Percentiles rank a stretch among this genome's conserved stretches.
Conservation (phyloP, 2,329 filamentous ascomycete genomes). For the Hypocrella siamensis region DNA sequence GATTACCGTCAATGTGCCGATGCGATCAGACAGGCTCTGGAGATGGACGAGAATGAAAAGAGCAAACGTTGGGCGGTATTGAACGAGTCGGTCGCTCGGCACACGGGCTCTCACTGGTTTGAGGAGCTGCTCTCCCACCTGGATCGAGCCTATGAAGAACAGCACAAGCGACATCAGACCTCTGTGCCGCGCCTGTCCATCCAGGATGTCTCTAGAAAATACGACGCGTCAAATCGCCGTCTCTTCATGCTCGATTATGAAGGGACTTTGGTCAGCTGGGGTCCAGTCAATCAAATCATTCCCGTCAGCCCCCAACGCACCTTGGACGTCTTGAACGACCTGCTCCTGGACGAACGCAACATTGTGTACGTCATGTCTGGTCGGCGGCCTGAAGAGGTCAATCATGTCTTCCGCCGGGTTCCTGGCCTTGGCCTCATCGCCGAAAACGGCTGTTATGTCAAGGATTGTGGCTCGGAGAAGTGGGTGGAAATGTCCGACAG, state of each 20-base stretch:
- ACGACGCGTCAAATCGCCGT: constrained; percentile 48
- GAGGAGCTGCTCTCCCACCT: constrained; percentile 58
- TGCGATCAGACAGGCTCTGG: constrained; percentile 68
- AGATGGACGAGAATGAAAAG: constrained; percentile 66
- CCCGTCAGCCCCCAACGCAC: constrained; percentile 72
- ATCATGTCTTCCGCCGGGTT: constrained; percentile 70
- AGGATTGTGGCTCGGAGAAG: constrained; percentile 46
- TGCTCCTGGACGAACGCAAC: constrained; percentile 67
- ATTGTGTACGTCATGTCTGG: constrained; percentile 90
- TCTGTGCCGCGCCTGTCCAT: constrained; percentile 75
- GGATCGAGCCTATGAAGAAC: constrained; percentile 64
- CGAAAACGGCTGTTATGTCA: constrained; percentile 87
- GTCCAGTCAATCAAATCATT: constrained; percentile 70
- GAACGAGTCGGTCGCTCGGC: constrained; percentile 56
- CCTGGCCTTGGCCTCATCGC: constrained; percentile 79
- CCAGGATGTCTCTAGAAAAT: constrained; percentile 45
- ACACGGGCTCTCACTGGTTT: constrained; percentile 80
- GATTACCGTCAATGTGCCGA: constrained; percentile 80
- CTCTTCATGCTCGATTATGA: constrained; percentile 91
- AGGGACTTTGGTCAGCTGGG: constrained; percentile 79
- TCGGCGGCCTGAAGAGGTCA: constrained; percentile 73
- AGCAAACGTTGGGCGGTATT: constrained; percentile 58
- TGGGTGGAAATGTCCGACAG: constrained; percentile 72
- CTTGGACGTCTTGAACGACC: constrained; percentile 65
- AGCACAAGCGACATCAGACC: constrained; percentile 69